phyloP scores from a whole-genome alignment of 768 basidiomycete species.

The Trametes gibbosa region DNA sequence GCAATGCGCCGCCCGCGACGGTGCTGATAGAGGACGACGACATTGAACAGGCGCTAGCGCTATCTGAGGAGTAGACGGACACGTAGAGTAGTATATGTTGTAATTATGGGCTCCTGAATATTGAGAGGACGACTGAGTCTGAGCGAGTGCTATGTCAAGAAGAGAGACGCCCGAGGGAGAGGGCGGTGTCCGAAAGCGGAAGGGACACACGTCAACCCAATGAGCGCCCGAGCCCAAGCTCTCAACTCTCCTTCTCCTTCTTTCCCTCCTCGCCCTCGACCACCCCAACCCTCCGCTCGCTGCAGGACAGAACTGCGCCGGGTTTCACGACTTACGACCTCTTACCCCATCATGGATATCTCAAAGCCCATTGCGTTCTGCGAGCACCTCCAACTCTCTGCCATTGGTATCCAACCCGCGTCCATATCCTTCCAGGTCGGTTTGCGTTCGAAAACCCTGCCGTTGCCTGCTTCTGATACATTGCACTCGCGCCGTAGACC shows the following conservation, averaged over 20 bases:
- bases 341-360: conserved; percentile 31
- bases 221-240: not conserved
- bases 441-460: conserved; percentile 28
- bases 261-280: not conserved
- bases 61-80: conserved; percentile 51
- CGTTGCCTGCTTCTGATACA: not conserved
- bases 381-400: conserved; percentile 92
- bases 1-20: conserved; percentile 59
- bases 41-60: conserved; percentile 69
- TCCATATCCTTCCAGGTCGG: conserved; percentile 94
- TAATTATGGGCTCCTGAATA: not conserved
- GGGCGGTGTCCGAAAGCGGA: conserved; percentile 13
- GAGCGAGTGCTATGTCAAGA: too few species aligned
- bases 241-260: not conserved
- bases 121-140: not conserved
- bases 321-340: conserved; percentile 26
- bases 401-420: conserved; percentile 91
- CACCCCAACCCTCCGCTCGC: conserved; percentile 15
- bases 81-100: not conserved
- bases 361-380: conserved; percentile 83
- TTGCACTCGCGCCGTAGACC: conserved; percentile 45
- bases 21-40: conserved; percentile 56
- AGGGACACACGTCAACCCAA: conserved; percentile 22
- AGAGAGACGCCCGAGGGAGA: conserved; percentile 4
- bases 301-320: conserved; percentile 26